A percentile compares a stretch with the other conserved stretches of the same genome.
These are phyloP conservation scores for Phytophthora hybrid DNA, from an alignment of 352 stramenopile species.

Conservation along the genomic window DNA sequence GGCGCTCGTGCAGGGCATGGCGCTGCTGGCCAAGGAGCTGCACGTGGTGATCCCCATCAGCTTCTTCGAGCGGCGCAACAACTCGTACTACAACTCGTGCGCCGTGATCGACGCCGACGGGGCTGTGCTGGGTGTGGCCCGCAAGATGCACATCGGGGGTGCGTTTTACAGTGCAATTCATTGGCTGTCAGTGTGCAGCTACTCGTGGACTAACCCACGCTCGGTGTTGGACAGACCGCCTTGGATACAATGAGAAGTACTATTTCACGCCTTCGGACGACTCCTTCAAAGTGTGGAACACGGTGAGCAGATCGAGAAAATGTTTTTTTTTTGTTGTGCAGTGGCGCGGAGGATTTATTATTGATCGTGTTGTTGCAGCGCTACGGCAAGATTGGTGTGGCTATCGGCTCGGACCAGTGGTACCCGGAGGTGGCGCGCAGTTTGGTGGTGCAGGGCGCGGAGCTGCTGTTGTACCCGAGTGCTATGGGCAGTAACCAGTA, in stretches of 20 bases:
- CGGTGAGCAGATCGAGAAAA: slow-evolving; percentile 44
- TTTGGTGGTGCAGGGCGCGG: slow-evolving; percentile 90
- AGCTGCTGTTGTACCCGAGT: slow-evolving; percentile 86
- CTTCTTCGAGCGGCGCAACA: slow-evolving; percentile 92
- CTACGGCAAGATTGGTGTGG: slow-evolving; percentile 89
- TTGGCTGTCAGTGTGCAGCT: too few relatives aligned
- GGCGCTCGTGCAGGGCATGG: slow-evolving; percentile 88
- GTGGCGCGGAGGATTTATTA: background rate
- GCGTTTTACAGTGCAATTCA: background rate
- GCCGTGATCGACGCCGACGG: slow-evolving; percentile 93
- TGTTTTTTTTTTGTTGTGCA: background rate
- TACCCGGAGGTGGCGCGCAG: slow-evolving; percentile 91
- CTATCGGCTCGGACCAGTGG: slow-evolving; percentile 94
- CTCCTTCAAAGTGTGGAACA: slow-evolving; percentile 91
- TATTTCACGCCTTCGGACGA: slow-evolving; percentile 94
- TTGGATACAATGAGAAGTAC: slow-evolving; percentile 94
- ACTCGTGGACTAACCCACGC: background rate
- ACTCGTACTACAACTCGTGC: slow-evolving; percentile 95
- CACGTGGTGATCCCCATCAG: slow-evolving; percentile 92
- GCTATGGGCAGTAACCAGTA: slow-evolving; percentile 90
- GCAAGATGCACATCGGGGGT: slow-evolving; percentile 93
- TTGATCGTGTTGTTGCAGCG: slow-evolving; percentile 44
- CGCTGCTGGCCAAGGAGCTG: slow-evolving; percentile 90
- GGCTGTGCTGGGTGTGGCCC: slow-evolving; percentile 79
- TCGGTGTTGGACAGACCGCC: slow-evolving; percentile 58